Percentiles rank a stretch among this genome's conserved stretches.
phyloP scores from a whole-genome alignment of 2,329 filamentous ascomycete genomes.

The Alternaria longipes region DNA sequence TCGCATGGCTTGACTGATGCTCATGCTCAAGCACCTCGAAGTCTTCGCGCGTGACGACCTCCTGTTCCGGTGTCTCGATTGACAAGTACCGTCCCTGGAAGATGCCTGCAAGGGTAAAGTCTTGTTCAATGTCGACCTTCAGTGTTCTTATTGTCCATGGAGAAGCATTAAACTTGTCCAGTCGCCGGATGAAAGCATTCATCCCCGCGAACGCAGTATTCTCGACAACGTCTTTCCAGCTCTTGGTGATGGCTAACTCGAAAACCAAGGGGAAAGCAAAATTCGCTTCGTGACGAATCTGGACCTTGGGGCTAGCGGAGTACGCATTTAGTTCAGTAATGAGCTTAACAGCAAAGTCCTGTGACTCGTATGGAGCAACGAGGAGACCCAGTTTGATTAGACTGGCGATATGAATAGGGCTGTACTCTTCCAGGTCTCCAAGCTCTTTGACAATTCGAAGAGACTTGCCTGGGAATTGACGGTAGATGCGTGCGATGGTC shows the following conservation, averaged over 20 bases:
- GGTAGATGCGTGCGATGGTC: conserved; percentile 57
- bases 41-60: conserved; percentile 50
- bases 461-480: conserved; percentile 45
- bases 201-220: conserved; percentile 55
- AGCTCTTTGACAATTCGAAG: conserved; percentile 50
- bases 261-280: conserved; percentile 58
- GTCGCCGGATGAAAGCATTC: conserved; percentile 55
- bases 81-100: conserved; percentile 57
- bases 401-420: conserved; percentile 59
- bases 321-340: conserved; percentile 56
- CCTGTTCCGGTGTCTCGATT: conserved; percentile 54
- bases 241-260: conserved; percentile 48
- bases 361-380: conserved; percentile 50
- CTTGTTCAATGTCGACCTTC: conserved; percentile 54
- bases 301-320: conserved; percentile 60
- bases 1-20: conserved; percentile 21
- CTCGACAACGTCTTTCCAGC: conserved; percentile 49
- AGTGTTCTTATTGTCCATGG: conserved; percentile 50
- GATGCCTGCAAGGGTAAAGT: conserved; percentile 56
- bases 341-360: conserved; percentile 52
- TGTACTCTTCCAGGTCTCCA: conserved; percentile 53
- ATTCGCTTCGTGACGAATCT: conserved; percentile 63
- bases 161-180: conserved; percentile 55
- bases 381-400: conserved; percentile 59
- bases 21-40: conserved; percentile 50